A percentile compares a stretch with the other conserved stretches of the same genome.
phyloP scores from a whole-genome alignment of 805 yeast species.

The Kodamaea neixiangensis region DNA sequence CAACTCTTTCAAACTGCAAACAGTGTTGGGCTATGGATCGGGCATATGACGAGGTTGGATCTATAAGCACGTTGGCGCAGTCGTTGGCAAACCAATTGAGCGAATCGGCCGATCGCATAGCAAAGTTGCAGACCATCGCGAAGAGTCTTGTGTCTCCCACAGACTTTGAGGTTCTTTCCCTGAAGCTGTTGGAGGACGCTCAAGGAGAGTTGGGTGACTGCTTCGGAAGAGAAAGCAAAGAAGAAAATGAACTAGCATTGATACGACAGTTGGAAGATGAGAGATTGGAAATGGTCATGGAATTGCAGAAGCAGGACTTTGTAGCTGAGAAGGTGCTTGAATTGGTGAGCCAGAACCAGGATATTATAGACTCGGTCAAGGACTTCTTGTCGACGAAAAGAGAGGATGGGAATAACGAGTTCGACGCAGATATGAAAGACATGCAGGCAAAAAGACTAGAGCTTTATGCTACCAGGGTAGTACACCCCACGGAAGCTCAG shows the following conservation, averaged over 20 bases:
- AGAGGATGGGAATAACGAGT: slow-evolving; percentile 7
- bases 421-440: neutral
- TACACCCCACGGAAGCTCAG: slow-evolving; percentile 8
- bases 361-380: slow-evolving; percentile 33
- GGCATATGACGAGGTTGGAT: slow-evolving; percentile 21
- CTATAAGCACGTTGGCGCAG: slow-evolving; percentile 19
- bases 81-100: slow-evolving; percentile 19
- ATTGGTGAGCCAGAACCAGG: slow-evolving; percentile 34
- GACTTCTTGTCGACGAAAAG: slow-evolving; percentile 25
- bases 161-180: slow-evolving; percentile 15
- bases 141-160: slow-evolving; percentile 20
- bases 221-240: neutral
- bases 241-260: neutral
- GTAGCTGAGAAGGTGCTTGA: slow-evolving; percentile 32
- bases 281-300: slow-evolving; percentile 35
- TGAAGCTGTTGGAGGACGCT: neutral
- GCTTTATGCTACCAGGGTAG: neutral
- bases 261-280: slow-evolving; percentile 27
- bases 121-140: slow-evolving; percentile 19
- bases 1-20: too few relatives aligned
- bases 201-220: neutral
- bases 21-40: too few relatives aligned
- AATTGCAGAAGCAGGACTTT: slow-evolving; percentile 41
- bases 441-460: neutral
- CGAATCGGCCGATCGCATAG: slow-evolving; percentile 22